Percentiles rank a stretch among this genome's conserved stretches.
Evolutionary conservation across 2,329 filamentous ascomycete genomes (phyloP).

Genomic region (Fusarium vanettenii): DNA sequence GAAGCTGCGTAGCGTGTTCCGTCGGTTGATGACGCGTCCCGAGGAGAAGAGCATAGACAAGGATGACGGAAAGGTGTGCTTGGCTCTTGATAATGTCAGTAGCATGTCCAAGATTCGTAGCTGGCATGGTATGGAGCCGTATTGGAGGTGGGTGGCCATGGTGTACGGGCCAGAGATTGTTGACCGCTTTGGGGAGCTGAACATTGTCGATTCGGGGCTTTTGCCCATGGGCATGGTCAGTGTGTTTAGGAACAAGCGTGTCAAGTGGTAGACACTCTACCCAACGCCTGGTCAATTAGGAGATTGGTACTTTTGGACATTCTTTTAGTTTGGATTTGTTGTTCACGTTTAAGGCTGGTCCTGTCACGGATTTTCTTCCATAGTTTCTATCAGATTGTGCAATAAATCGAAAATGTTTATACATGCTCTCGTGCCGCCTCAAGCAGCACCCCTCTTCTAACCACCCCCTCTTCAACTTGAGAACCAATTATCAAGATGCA

Average conservation of each 20-base stretch:
- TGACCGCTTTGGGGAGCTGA: constrained; percentile 56
- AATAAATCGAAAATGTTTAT: neutral
- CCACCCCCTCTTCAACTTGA: neutral
- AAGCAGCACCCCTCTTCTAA: neutral
- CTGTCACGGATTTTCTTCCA: neutral
- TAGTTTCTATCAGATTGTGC: constrained; percentile 1
- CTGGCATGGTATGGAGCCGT: constrained; percentile 52
- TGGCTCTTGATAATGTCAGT: constrained; percentile 36
- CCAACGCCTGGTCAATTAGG: neutral
- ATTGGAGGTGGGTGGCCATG: constrained; percentile 61
- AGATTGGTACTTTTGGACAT: neutral
- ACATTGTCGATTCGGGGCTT: constrained; percentile 57
- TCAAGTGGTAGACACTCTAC: constrained; percentile 52
- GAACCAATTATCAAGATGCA: neutral
- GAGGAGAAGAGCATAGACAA: constrained; percentile 40
- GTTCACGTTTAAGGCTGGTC: neutral
- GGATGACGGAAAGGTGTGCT: constrained; percentile 39
- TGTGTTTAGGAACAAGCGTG: constrained; percentile 56
- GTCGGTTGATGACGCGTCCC: constrained; percentile 50
- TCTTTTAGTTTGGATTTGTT: neutral
- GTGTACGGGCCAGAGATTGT: constrained; percentile 59
- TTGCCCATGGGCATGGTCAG: constrained; percentile 61
- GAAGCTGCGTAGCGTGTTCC: constrained; percentile 50
- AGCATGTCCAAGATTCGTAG: constrained; percentile 22
- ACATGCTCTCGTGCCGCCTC: neutral